Base-by-base conservation (phyloP, 2,329 filamentous ascomycete genomes). In the Phaeosphaeriaceae sp. region DNA sequence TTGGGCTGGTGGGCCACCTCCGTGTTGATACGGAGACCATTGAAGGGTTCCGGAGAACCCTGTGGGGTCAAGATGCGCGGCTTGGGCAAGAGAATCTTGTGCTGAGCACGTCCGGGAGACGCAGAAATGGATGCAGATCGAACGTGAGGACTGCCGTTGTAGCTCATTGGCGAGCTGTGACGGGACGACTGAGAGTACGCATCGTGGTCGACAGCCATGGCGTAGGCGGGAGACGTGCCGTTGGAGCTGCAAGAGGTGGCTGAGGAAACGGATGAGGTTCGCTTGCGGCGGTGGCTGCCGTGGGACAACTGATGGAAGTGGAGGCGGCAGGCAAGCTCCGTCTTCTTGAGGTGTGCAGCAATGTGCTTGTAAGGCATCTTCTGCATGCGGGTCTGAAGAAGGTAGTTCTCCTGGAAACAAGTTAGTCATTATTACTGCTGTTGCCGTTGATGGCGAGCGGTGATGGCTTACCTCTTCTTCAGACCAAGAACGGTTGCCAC, bases 341-440 rank as follows among this genome's bases (percentile, higher is more conserved):
- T 95, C 83, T 95, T 96, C 80, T 93, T 92, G 67, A 95, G 82
- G 69, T 93, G 89, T 58, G 89, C 87, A 57, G 91, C 91, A 74
- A 95, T 95, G 76, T 94, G 91, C 83, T 94, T 95, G 80, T 95
- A 95, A 0, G 91, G 91, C 88, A 94, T 92, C 80, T 94, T 94
- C 72, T 93, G 90, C 71, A 91, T 86, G 57, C 91, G 90, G 60
- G 90, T 93, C 78, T 93, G 90, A 60, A 95, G 85, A 54, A 95
- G 88, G 76, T 94, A 95, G 57, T 88, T 85, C 80, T 95, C 92
- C 91, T 94, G 63, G 61, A 48, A 36, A 27, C 20, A 11, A 56
- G 68, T 75, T 51, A 76, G 66, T 25, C 17, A 5, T n/a, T 7
- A 19, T 27, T 22, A 17, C 0, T 45, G 20, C 5, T 7, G 21